Evolutionary conservation across 768 basidiomycete genomes (phyloP).

Genomic region (Dictyophora rubrovolvata): DNA sequence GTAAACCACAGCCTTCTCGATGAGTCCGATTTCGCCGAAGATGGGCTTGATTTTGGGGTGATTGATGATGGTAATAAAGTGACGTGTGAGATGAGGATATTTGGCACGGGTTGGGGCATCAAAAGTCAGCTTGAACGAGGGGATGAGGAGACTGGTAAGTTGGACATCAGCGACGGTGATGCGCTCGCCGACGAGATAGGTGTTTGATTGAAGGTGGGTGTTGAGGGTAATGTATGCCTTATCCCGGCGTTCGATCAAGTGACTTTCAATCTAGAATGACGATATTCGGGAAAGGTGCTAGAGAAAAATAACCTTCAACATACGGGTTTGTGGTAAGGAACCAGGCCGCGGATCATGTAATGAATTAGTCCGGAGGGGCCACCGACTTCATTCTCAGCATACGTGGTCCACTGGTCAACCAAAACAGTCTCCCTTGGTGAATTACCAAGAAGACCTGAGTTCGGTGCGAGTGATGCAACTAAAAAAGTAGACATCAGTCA

Average conservation of each 20-base stretch:
- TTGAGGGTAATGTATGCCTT: constrained; percentile 62
- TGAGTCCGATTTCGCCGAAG: constrained; percentile 48
- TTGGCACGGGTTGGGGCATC: constrained; percentile 59
- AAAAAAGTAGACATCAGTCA: constrained; percentile 11
- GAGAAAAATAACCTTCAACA: constrained; percentile 19
- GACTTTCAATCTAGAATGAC: constrained; percentile 45
- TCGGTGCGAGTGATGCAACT: constrained; percentile 74
- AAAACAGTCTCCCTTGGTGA: constrained; percentile 57
- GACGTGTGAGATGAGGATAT: constrained; percentile 71
- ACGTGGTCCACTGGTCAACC: constrained; percentile 79
- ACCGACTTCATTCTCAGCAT: constrained; percentile 58
- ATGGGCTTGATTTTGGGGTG: constrained; percentile 65
- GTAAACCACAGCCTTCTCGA: constrained; percentile 64
- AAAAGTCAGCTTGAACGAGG: constrained; percentile 40
- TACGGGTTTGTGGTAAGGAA: constrained; percentile 81
- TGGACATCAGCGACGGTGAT: constrained; percentile 87
- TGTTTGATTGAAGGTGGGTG: constrained; percentile 60
- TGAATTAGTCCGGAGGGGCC: constrained; percentile 26
- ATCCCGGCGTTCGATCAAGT: constrained; percentile 40
- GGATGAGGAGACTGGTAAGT: constrained; percentile 49
- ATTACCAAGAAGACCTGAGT: constrained; percentile 66
- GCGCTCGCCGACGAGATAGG: constrained; percentile 89
- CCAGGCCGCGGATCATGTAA: constrained; percentile 32
- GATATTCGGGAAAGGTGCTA: background rate
- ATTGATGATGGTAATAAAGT: constrained; percentile 79